Evolutionary conservation across 148 eudicot species (phyloP).

Genomic region (Cornus controversa): DNA sequence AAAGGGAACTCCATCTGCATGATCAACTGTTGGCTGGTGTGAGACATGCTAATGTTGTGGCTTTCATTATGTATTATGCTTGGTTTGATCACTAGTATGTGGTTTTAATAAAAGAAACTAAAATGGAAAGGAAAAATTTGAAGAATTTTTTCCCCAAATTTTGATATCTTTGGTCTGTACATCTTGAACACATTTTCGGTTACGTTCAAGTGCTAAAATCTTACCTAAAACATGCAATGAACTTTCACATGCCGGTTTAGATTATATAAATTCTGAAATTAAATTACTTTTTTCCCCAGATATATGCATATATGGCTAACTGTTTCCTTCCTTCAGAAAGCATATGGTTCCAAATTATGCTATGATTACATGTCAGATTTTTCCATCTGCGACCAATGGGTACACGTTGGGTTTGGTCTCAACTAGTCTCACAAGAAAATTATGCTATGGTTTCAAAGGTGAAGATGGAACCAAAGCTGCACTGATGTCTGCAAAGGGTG

Average conservation of each 20-base stretch:
- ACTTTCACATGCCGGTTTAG: not conserved
- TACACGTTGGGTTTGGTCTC: slow-evolving; percentile 1
- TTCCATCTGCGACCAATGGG: not conserved
- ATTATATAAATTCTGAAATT: not conserved
- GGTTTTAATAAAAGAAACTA: too few species aligned
- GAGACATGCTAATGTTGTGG: too few species aligned
- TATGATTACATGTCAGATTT: not conserved
- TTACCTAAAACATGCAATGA: not conserved
- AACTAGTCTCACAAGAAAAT: not conserved
- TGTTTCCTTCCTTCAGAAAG: slow-evolving; percentile 8
- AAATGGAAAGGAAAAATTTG: too few species aligned
- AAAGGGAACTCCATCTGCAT: too few species aligned
- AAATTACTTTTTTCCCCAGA: not conserved
- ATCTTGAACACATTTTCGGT: not conserved
- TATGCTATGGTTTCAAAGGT: not conserved
- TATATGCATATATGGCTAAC: not conserved
- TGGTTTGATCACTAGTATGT: too few species aligned
- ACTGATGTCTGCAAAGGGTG: not conserved
- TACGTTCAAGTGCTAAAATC: not conserved
- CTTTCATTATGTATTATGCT: too few species aligned
- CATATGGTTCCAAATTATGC: not conserved
- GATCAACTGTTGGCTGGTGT: too few species aligned
- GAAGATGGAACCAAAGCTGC: slow-evolving; percentile 2
- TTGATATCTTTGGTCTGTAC: too few species aligned
- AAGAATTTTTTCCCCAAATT: too few species aligned